Conservation (phyloP, 148 eudicot species). For the Chenopodium album region DNA sequence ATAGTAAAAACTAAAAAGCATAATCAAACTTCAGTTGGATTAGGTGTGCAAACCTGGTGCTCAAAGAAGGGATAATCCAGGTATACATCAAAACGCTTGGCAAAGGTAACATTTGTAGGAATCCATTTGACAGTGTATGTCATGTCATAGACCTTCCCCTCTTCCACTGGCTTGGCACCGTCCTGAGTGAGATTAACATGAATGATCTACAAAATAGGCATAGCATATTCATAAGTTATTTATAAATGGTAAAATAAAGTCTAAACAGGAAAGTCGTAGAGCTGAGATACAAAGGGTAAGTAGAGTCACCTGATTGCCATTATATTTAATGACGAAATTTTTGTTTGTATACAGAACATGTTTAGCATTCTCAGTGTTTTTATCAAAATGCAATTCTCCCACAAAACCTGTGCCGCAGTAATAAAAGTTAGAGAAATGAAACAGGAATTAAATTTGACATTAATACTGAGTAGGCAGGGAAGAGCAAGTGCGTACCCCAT, state of each 20-base stretch:
- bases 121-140: constrained; percentile 89
- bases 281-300: neutral
- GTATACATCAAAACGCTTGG: constrained; percentile 94
- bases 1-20: neutral
- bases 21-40: neutral
- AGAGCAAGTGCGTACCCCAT: constrained; percentile 59
- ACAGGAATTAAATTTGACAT: constrained; percentile 8
- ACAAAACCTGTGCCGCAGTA: constrained; percentile 59
- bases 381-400: constrained; percentile 78
- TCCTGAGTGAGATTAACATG: constrained; percentile 96
- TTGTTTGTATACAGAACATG: constrained; percentile 76
- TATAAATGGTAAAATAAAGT: constrained; percentile 3
- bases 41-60: constrained; percentile 66
- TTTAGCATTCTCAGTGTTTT: constrained; percentile 57
- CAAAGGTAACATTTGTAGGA: constrained; percentile 64
- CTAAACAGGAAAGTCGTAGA: neutral
- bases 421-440: constrained; percentile 9
- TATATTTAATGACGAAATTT: constrained; percentile 60
- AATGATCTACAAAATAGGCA: constrained; percentile 59
- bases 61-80: constrained; percentile 96
- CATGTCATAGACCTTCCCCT: constrained; percentile 70
- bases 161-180: constrained; percentile 75
- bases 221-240: neutral
- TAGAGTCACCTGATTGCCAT: constrained; percentile 65
- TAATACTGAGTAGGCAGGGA: constrained; percentile 16